Evolutionary conservation across 441 rosid genomes (phyloP).

Genomic region (Populus hybrid): DNA sequence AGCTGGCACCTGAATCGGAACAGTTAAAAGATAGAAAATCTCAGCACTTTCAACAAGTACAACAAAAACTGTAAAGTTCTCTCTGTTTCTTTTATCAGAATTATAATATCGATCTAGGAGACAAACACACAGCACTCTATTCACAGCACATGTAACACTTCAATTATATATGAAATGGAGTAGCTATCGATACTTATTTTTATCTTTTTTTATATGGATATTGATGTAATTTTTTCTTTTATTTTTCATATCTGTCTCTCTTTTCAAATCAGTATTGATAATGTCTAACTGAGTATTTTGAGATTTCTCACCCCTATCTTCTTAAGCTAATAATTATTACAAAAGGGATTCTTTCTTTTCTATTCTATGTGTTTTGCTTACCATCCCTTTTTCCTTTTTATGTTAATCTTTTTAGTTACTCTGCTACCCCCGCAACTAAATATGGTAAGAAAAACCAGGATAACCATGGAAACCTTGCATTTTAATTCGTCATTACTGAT

Average conservation of each 20-base stretch:
- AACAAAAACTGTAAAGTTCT: background rate
- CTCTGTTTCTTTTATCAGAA: background rate
- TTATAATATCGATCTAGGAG: background rate
- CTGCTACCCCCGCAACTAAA: background rate
- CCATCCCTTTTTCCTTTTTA: background rate
- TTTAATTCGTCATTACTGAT: background rate
- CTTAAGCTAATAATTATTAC: background rate
- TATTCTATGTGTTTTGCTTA: background rate
- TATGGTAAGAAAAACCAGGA: background rate
- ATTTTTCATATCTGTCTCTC: too few relatives aligned
- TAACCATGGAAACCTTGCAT: background rate
- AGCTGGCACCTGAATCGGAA: conserved; percentile 22
- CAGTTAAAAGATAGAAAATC: background rate
- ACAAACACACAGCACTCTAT: background rate
- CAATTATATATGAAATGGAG: background rate
- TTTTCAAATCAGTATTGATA: too few relatives aligned
- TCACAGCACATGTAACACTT: background rate
- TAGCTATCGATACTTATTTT: too few relatives aligned
- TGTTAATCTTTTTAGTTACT: background rate
- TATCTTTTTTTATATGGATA: too few relatives aligned
- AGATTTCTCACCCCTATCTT: background rate
- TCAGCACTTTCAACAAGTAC: background rate
- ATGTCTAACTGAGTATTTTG: too few relatives aligned
- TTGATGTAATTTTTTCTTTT: too few relatives aligned
- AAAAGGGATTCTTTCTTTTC: background rate